Percentiles rank a stretch among this genome's conserved stretches.
Conservation (phyloP, 768 basidiomycete genomes). For the Tricholoma sp. region DNA sequence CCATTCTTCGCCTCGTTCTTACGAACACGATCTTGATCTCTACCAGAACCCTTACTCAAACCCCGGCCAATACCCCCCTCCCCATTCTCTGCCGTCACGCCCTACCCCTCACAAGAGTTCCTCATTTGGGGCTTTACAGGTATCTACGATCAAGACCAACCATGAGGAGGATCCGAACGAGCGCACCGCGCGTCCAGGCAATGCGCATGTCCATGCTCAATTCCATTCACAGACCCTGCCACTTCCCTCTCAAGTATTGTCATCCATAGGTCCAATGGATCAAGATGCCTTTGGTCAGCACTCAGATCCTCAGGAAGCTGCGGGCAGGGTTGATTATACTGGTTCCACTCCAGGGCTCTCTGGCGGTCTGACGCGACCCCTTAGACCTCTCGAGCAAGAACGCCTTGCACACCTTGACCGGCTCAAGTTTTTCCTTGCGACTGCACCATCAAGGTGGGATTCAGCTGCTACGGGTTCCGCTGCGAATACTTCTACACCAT, state of each 20-base stretch:
- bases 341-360: slow-evolving; percentile 28
- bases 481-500: slow-evolving; percentile 21
- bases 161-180: slow-evolving; percentile 41
- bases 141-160: slow-evolving; percentile 32
- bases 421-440: slow-evolving; percentile 86
- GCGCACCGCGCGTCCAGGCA: slow-evolving; percentile 43
- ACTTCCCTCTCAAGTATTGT: slow-evolving; percentile 11
- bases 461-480: slow-evolving; percentile 22
- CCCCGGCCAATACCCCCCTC: slow-evolving; percentile 16
- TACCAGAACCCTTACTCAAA: slow-evolving; percentile 12
- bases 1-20: slow-evolving; percentile 18
- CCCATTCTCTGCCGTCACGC: slow-evolving; percentile 8
- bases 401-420: slow-evolving; percentile 70
- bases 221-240: slow-evolving; percentile 32
- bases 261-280: slow-evolving; percentile 8
- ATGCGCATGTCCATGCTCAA: slow-evolving; percentile 40
- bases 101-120: slow-evolving; percentile 14
- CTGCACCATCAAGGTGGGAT: slow-evolving; percentile 76
- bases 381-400: slow-evolving; percentile 62
- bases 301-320: slow-evolving; percentile 1
- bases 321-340: slow-evolving; percentile 11
- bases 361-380: slow-evolving; percentile 47
- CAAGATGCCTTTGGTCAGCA: slow-evolving; percentile 3
- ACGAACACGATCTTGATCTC: slow-evolving; percentile 15
- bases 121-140: slow-evolving; percentile 26